Conservation (phyloP, 2,329 filamentous ascomycete genomes). For the Ceratocystis albifundus region DNA sequence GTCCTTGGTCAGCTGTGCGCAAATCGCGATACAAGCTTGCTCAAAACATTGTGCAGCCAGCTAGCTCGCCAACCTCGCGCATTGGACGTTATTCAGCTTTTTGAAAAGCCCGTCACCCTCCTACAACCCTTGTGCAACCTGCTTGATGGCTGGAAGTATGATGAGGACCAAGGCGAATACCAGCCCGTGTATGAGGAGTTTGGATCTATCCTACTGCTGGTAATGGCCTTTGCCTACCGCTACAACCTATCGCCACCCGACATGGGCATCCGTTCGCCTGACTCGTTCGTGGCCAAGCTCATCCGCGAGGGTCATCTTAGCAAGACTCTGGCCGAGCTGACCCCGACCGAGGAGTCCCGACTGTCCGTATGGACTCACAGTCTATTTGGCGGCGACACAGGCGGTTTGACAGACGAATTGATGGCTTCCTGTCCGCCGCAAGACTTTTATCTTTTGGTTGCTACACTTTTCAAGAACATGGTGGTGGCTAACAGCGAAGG, state of each 20-base stretch:
- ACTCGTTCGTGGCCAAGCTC: constrained; percentile 59
- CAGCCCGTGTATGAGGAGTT: constrained; percentile 82
- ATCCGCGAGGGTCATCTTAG: constrained; percentile 48
- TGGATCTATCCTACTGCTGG: constrained; percentile 60
- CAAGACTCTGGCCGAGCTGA: constrained; percentile 48
- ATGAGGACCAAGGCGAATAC: constrained; percentile 73
- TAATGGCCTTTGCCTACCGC: constrained; percentile 63
- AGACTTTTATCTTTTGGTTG: constrained; percentile 68
- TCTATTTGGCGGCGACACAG: constrained; percentile 61
- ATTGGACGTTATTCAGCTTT: constrained; percentile 65
- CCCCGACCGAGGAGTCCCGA: constrained; percentile 52
- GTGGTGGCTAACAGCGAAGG: constrained; percentile 57
- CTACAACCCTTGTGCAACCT: constrained; percentile 62
- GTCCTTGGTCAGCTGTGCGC: constrained; percentile 57
- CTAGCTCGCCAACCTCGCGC: constrained; percentile 61
- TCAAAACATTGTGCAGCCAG: constrained; percentile 61
- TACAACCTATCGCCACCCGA: constrained; percentile 56
- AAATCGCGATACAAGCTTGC: constrained; percentile 66
- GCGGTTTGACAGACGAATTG: constrained; percentile 64
- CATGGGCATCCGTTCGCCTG: constrained; percentile 46
- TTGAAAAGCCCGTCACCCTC: constrained; percentile 57
- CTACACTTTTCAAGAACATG: constrained; percentile 65
- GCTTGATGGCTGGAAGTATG: constrained; percentile 68
- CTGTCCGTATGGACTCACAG: constrained; percentile 65
- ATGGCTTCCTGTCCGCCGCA: constrained; percentile 74